Evolutionary conservation across 495 filamentous ascomycete species (phyloP).

Genomic region (Lasiosphaeria hispida): DNA sequence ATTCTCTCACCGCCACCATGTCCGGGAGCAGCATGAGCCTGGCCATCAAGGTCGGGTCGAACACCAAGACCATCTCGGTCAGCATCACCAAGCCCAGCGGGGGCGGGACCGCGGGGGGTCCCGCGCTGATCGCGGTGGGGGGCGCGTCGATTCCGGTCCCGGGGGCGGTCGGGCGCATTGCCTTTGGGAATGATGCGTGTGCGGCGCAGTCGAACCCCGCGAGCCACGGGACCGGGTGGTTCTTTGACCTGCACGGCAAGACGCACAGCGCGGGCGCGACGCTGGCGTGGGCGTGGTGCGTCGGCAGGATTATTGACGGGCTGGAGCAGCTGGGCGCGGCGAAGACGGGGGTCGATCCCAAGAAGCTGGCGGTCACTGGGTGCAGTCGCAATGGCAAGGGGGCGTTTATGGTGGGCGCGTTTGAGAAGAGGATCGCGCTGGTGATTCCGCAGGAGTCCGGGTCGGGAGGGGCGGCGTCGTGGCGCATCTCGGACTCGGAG

Average conservation of each 20-base stretch:
- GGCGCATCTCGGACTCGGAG: conserved; percentile 50
- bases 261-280: conserved; percentile 49
- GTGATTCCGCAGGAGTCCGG: conserved; percentile 56
- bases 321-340: conserved; percentile 45
- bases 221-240: conserved; percentile 46
- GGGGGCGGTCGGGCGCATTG: conserved; percentile 46
- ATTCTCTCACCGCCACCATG: conserved; percentile 43
- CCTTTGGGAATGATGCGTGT: conserved; percentile 50
- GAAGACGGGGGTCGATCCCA: conserved; percentile 49
- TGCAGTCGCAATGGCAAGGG: conserved; percentile 58
- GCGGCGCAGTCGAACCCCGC: conserved; percentile 37
- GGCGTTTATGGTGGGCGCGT: conserved; percentile 49
- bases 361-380: conserved; percentile 49
- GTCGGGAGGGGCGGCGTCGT: conserved; percentile 52
- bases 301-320: conserved; percentile 52
- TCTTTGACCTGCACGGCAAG: conserved; percentile 52
- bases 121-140: conserved; percentile 52
- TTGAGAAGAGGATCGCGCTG: conserved; percentile 52
- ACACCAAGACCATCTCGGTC: conserved; percentile 49
- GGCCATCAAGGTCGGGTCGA: conserved; percentile 44
- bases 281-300: conserved; percentile 56
- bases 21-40: conserved; percentile 34
- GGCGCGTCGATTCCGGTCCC: conserved; percentile 48
- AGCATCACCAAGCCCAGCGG: conserved; percentile 44
- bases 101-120: conserved; percentile 35